phyloP scores from a whole-genome alignment of 2,329 filamentous ascomycete species.

The Salinomyces thailandicus region DNA sequence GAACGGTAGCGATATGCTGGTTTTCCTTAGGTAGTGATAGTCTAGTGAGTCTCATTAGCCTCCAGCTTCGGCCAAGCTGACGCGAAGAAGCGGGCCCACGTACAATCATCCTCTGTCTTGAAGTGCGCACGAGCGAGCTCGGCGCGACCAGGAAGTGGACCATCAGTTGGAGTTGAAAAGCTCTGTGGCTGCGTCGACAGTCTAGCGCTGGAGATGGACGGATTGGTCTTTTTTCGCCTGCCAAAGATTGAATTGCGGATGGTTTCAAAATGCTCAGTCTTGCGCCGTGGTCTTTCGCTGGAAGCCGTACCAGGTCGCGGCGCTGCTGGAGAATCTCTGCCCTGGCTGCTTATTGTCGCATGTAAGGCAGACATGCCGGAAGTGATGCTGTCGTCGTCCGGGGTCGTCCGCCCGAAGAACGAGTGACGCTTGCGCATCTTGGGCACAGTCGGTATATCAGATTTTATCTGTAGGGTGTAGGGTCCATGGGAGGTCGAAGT shows the following conservation, averaged over 20 bases:
- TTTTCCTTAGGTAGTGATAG: slow-evolving; percentile 29
- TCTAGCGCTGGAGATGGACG: slow-evolving; percentile 5
- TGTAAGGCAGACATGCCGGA: slow-evolving; percentile 8
- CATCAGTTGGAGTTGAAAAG: background rate
- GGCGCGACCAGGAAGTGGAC: background rate
- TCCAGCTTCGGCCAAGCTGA: no score
- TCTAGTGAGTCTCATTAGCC: slow-evolving; percentile 11
- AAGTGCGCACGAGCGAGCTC: slow-evolving; percentile 4
- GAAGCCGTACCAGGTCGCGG: slow-evolving; percentile 10
- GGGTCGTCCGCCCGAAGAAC: slow-evolving; percentile 17
- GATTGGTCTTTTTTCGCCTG: slow-evolving; percentile 5
- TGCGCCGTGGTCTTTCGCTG: slow-evolving; percentile 10
- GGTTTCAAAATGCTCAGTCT: slow-evolving; percentile 15
- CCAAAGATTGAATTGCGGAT: slow-evolving; percentile 19
- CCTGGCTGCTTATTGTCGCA: slow-evolving; percentile 6
- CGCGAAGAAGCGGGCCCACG: no score
- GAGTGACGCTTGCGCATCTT: slow-evolving; percentile 16
- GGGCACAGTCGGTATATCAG: no score
- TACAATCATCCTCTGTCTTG: slow-evolving; percentile 13
- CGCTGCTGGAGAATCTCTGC: slow-evolving; percentile 4
- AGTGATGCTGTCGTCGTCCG: slow-evolving; percentile 12
- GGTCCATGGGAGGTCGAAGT: no score
- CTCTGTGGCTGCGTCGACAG: background rate
- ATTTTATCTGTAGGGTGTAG: no score
- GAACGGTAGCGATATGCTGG: slow-evolving; percentile 50